Evolutionary conservation across 768 basidiomycete genomes (phyloP), one percentile per base, ranked within the genome.

Genomic region (Termitomyces sp.): DNA sequence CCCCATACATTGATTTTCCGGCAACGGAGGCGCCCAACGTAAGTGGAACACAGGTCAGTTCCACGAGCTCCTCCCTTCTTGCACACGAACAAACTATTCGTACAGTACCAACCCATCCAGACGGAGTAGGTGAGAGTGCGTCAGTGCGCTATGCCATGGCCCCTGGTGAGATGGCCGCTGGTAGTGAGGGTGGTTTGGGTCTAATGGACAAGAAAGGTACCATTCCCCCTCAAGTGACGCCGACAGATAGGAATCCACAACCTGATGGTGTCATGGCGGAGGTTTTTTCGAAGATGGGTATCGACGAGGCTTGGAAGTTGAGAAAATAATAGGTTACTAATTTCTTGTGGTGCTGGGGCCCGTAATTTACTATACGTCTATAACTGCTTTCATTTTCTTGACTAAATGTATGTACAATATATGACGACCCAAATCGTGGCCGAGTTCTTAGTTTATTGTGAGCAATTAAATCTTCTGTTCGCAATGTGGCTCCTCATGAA

Each of bases 41-140:
- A 3, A 65, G 70, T 48, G 74, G 68, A 50, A 64, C 65, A 24
- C 69, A 75, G 59, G 69, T 76, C 45, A 75, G 75, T 67, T 81
- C 82, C 16, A 78, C 80, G 18, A 74, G 76, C 61, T 68, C 76
- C 39, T 69, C 69, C 57, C 61, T 62, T 18, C 61, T 72, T 49
- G 79, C 80, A 18, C 78, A 82, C 65, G 74, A 72, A 45, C 68
- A 74, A 60, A 81, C 78, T 6, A 80, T 79, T 9, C 69, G 73
- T 20, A 71, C 74, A 56, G 76, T 71, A 33, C 71, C 72, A 18
- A 74, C 75, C 47, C 73, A 80, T 68, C 63, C 70, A 58, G 67
- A 68, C 56, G 82, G 82, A 59, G 70, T 81, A 54, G 78, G 79
- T 24, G 76, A 76, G 66, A 82, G 78, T 69, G 73, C 79, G 20